Base-by-base conservation (phyloP, 1,139 yeast species). In the Suhomyces coccinellae region DNA sequence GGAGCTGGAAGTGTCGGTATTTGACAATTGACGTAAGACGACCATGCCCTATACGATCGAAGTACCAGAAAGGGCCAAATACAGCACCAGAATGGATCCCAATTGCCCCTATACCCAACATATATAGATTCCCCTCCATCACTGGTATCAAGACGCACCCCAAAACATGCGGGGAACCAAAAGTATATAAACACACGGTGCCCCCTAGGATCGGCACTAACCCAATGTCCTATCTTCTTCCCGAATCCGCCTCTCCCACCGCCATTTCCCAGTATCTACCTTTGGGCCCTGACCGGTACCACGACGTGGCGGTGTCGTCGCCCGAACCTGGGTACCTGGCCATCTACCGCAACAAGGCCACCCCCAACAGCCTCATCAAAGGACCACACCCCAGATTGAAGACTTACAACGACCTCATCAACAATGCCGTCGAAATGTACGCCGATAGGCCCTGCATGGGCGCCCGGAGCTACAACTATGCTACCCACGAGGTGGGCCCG, bases 381-480 rank as follows among this genome's bases (percentile, higher is more conserved):
- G 35, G 33, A 8, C 35, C 55, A 27, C 50, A 52, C 17, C 53
- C 57, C 2, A 66, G 62, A 7, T 52, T 67, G 38, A 61, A 65
- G 42, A 71, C 76, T 4, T 62, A 61, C 42, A 63, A 61, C 46
- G 51, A 50, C 8, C 43, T 63, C 20, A 64, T 69, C 52, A 57
- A 58, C 35, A 46, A 52, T 24, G 54, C 69, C 3, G 68, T 54
- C 10, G 32, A 37, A 4, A 43, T 53, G 26, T 52, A 52, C 28
- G 52, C 53, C 1, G 58, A 65, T 29, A 43, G 45, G 5, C 69
- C 70, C 0, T 64, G 71, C 45, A 55, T 71, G 32, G 67, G 66
- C 2, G 56, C 52, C 33, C 57, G 75, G 42, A 60, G 63, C 35
- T 67, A 61, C 47, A 62, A 72, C 51, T 66, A 68, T 44, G 49